phyloP scores from a whole-genome alignment of 2,329 filamentous ascomycete species.

The Zasmidium cellare region DNA sequence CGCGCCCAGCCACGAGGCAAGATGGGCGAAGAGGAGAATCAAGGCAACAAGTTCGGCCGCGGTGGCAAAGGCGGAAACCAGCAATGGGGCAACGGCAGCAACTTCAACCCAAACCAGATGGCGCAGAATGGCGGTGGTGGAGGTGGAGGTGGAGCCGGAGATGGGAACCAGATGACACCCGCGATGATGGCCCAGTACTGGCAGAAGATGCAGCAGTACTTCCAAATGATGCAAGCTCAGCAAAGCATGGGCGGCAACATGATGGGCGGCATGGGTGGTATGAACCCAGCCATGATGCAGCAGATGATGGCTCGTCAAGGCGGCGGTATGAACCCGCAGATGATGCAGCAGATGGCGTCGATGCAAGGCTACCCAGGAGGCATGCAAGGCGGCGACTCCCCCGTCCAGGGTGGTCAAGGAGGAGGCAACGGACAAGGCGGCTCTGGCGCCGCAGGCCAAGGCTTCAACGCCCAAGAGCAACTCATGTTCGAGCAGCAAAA shows the following conservation, averaged over 20 bases:
- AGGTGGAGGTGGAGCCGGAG: slow-evolving; percentile 20
- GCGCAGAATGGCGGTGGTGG: slow-evolving; percentile 15
- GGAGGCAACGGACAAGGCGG: slow-evolving; percentile 18
- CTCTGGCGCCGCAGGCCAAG: slow-evolving; percentile 41
- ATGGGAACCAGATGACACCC: slow-evolving; percentile 74
- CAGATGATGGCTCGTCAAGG: slow-evolving; percentile 19
- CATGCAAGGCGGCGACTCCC: slow-evolving; percentile 28
- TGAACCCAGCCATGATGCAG: slow-evolving; percentile 16
- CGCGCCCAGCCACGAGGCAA: slow-evolving; percentile 95
- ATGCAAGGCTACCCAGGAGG: slow-evolving; percentile 42
- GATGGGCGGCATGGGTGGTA: slow-evolving; percentile 28
- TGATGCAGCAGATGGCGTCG: slow-evolving; percentile 37
- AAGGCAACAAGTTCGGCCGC: slow-evolving; percentile 36
- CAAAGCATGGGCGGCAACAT: slow-evolving; percentile 57
- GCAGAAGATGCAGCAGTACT: slow-evolving; percentile 97
- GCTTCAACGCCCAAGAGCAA: slow-evolving; percentile 70
- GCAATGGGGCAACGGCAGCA: slow-evolving; percentile 34
- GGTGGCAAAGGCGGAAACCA: slow-evolving; percentile 39
- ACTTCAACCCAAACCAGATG: slow-evolving; percentile 35
- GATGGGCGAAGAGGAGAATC: slow-evolving; percentile 82
- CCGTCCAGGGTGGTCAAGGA: slow-evolving; percentile 30
- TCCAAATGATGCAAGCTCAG: slow-evolving; percentile 61
- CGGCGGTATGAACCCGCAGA: slow-evolving; percentile 59
- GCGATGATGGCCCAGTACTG: slow-evolving; percentile 99
- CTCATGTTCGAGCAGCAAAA: slow-evolving; percentile 76